A percentile compares a stretch with the other conserved stretches of the same genome.
phyloP scores from a whole-genome alignment of 805 yeast species.

The Yarrowia bubula region DNA sequence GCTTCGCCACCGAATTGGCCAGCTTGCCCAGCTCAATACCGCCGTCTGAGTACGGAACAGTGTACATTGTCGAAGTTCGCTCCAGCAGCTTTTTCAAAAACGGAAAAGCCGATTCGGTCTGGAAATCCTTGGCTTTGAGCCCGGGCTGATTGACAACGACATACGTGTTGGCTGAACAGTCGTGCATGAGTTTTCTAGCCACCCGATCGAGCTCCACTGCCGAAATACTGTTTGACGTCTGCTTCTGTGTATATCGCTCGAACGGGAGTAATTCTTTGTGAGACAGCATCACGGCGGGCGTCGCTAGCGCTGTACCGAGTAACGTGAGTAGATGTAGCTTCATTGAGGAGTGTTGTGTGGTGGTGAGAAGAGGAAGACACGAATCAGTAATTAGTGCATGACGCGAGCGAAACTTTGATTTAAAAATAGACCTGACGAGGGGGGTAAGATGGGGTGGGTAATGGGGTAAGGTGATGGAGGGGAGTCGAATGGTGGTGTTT shows the following conservation, averaged over 20 bases:
- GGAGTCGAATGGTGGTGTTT: no score
- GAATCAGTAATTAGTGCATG: neutral
- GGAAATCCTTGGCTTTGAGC: constrained; percentile 49
- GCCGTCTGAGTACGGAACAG: constrained; percentile 34
- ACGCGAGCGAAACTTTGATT: no score
- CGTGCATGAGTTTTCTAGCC: constrained; percentile 37
- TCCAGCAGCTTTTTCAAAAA: constrained; percentile 30
- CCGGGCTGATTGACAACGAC: constrained; percentile 57
- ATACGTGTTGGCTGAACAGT: constrained; percentile 55
- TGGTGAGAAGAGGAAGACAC: neutral
- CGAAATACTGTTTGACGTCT: constrained; percentile 1
- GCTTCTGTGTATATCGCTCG: neutral
- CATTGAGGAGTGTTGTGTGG: neutral
- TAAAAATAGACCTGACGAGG: no score
- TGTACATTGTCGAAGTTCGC: constrained; percentile 32
- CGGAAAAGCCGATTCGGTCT: constrained; percentile 26
- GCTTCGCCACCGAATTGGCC: constrained; percentile 44
- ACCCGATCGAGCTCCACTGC: constrained; percentile 17
- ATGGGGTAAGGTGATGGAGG: no score
- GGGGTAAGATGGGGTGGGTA: no score
- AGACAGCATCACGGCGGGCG: constrained; percentile 21
- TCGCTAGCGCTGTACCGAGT: constrained; percentile 6
- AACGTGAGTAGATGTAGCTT: neutral
- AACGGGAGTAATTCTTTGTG: neutral
- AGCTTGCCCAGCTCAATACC: constrained; percentile 46